Percentiles rank a stretch among this genome's conserved stretches.
Evolutionary conservation across 179 eudicot genomes (phyloP).

Genomic region (Nepenthes alata): DNA sequence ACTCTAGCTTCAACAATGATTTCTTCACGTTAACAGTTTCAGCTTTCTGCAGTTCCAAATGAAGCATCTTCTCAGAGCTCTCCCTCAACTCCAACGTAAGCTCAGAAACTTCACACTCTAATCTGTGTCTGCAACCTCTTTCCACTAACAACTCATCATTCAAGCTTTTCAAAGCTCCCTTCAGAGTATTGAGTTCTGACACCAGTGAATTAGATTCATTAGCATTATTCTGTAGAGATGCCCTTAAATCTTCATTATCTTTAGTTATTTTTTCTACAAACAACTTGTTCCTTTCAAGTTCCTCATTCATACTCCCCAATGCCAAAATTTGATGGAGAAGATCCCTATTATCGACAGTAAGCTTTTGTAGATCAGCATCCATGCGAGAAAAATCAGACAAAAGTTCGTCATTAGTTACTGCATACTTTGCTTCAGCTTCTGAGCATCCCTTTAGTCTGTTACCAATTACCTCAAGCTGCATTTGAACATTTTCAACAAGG

Average conservation of each 20-base stretch:
- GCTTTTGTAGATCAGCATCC: constrained; percentile 47
- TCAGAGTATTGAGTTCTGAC: constrained; percentile 41
- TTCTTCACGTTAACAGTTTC: constrained; percentile 25
- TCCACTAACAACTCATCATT: constrained; percentile 41
- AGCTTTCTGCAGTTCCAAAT: constrained; percentile 18
- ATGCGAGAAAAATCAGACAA: constrained; percentile 40
- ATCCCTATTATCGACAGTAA: constrained; percentile 35
- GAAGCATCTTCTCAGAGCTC: constrained; percentile 18
- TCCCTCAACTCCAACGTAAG: constrained; percentile 26
- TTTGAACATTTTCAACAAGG: constrained; percentile 49
- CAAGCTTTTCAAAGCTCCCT: constrained; percentile 35
- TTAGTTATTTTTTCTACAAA: constrained; percentile 30
- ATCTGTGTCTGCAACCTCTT: constrained; percentile 31
- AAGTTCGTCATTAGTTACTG: constrained; percentile 36
- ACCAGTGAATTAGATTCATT: constrained; percentile 36
- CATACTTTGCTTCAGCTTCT: constrained; percentile 44
- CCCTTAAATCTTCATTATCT: constrained; percentile 38
- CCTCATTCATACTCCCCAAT: constrained; percentile 36
- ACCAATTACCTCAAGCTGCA: constrained; percentile 40
- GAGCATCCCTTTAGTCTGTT: constrained; percentile 36
- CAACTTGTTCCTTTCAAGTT: constrained; percentile 37
- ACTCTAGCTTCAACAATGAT: constrained; percentile 21
- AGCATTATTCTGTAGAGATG: constrained; percentile 29
- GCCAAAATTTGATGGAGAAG: constrained; percentile 42
- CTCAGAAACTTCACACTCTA: constrained; percentile 31